Percentiles rank a stretch among this genome's conserved stretches.
Conservation (phyloP, 176 grass and related monocot genomes). For the Phoenix dactylifera region DNA sequence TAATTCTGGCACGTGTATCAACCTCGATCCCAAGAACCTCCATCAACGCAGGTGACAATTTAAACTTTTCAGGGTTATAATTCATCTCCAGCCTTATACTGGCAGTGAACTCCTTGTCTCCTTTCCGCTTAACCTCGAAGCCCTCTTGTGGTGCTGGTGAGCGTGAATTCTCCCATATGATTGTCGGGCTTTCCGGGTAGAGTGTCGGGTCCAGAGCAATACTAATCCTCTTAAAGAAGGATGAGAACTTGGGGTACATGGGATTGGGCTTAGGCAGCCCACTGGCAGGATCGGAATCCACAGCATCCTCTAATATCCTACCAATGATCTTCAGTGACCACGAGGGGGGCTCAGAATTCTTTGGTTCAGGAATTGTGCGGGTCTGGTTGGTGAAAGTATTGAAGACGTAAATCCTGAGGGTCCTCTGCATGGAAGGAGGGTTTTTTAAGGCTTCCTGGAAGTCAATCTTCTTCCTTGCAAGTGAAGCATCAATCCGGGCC, state of each 20-base stretch:
- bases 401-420: constrained; percentile 88
- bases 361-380: constrained; percentile 38
- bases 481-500: constrained; percentile 67
- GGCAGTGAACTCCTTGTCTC: constrained; percentile 74
- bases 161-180: constrained; percentile 72
- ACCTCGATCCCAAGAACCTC: constrained; percentile 89
- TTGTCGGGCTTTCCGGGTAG: constrained; percentile 69
- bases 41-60: constrained; percentile 69
- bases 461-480: constrained; percentile 81
- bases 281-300: constrained; percentile 54
- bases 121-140: constrained; percentile 91
- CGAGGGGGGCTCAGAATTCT: constrained; percentile 54
- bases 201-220: constrained; percentile 55
- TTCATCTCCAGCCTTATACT: constrained; percentile 86
- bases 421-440: constrained; percentile 77
- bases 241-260: constrained; percentile 79
- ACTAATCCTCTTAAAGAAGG: constrained; percentile 76
- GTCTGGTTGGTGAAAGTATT: constrained; percentile 91
- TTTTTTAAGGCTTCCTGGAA: constrained; percentile 79
- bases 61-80: constrained; percentile 87
- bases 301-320: constrained; percentile 64
- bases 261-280: constrained; percentile 78
- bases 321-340: constrained; percentile 98
- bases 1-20: constrained; percentile 73
- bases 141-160: constrained; percentile 61